A percentile compares a stretch with the other conserved stretches of the same genome.
Conservation (phyloP, 768 basidiomycete species). For the Mycena belliarum region DNA sequence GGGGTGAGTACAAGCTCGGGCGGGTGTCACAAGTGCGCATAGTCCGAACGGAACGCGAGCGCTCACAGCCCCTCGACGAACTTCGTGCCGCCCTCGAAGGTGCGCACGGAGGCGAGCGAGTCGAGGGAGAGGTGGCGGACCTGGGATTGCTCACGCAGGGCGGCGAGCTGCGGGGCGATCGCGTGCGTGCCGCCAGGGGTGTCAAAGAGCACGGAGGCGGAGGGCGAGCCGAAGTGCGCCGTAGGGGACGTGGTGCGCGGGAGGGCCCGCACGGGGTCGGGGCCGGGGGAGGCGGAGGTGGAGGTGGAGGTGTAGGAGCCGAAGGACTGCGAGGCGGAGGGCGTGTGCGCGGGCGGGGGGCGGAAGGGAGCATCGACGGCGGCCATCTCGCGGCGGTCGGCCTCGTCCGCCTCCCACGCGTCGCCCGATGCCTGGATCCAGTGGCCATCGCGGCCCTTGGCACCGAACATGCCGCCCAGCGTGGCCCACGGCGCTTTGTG, state of each 20-base stretch:
- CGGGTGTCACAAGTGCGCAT: too few species aligned
- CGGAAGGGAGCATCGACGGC: constrained; percentile 11
- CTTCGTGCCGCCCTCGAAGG: constrained; percentile 24
- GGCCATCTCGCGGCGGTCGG: constrained; percentile 11
- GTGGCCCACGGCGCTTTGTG: neutral
- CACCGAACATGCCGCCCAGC: neutral
- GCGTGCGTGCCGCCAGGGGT: too few species aligned
- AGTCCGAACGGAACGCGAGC: too few species aligned
- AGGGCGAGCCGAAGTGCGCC: too few species aligned
- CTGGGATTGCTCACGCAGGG: too few species aligned
- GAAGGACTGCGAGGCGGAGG: too few species aligned
- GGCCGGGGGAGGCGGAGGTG: too few species aligned
- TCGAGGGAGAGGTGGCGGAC: constrained; percentile 14
- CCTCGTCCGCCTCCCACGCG: constrained; percentile 20
- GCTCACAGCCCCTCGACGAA: constrained; percentile 20
- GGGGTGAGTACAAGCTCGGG: too few species aligned
- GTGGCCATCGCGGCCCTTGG: neutral
- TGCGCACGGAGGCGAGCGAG: constrained; percentile 16
- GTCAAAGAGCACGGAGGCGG: too few species aligned
- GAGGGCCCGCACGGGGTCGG: too few species aligned
- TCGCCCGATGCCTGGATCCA: constrained; percentile 28
- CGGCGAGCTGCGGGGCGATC: too few species aligned
- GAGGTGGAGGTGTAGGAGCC: neutral
- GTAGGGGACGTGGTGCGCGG: neutral
- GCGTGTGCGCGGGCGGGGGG: constrained; percentile 5